Base-by-base conservation (phyloP, 306 rosid species). In the Biancaea sappan region DNA sequence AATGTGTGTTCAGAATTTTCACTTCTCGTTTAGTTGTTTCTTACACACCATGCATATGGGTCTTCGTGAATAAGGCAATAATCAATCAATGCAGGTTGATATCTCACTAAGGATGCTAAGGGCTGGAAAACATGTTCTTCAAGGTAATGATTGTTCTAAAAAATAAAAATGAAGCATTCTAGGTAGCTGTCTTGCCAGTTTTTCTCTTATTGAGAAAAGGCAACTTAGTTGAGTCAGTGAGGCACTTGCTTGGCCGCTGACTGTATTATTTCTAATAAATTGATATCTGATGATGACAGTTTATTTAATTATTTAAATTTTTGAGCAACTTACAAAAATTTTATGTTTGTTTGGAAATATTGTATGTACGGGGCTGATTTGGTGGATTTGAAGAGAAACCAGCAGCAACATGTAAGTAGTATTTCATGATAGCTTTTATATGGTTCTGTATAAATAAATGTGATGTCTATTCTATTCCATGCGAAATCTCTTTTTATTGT, bases 71-170 rank as follows among this genome's bases (percentile, higher is more conserved):
- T n/a, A n/a, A n/a, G n/a, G n/a, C n/a, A n/a, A n/a, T n/a, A 64
- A 38, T 64, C 76, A 58, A 84, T 63, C 62, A 6, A 22, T 80
- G 79, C 82, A 93, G 98, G 96, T 85, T 69, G 97, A 89, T 22
- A 76, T 86, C 71, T 94, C 98, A 38, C 50, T 91, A 53, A 82
- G 76, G 79, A 37, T 94, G 81, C 94, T 94, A 44, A 89, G 72
- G 84, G 96, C 96, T 56, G 96, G 97, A 78, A 94, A 94, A 85
- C 97, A 94, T 69, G 97, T 94, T 7, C 91, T 91, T 80, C 98
- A 94, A 84, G 98, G 98, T 94, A 79, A 69, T 77, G 40, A 28
- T 13, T 74, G 52, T 61, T 73, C 56, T 51, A 44, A 16, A 29
- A 70, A 52, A 59, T 44, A 24, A 10, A 38, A 8, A 16, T 51